These are phyloP conservation scores for Fraxinus latifolia DNA, from an alignment of 305 asterid genomes.

Conservation along the genomic window DNA sequence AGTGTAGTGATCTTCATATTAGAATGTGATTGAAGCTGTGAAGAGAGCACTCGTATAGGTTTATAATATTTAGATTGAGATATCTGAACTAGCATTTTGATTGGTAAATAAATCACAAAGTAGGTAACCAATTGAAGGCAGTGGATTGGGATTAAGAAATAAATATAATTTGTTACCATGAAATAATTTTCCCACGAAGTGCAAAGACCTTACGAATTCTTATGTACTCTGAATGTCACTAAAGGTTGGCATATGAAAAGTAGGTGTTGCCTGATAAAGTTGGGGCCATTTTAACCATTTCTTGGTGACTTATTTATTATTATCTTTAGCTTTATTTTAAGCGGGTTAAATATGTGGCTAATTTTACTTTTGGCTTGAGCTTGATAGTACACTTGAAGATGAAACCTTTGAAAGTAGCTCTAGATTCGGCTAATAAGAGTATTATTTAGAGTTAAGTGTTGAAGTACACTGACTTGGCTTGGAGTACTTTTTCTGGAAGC, in stretches of 20 bases:
- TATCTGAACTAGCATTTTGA: background rate
- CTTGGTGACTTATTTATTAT: background rate
- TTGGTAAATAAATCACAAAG: background rate
- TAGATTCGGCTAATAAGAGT: background rate
- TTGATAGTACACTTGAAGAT: background rate
- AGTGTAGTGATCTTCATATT: background rate
- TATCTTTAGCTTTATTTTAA: no score
- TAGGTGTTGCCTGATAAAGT: background rate
- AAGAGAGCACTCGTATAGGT: background rate
- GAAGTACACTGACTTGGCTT: background rate
- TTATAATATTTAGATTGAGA: no score
- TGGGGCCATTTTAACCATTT: background rate
- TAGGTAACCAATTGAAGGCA: background rate
- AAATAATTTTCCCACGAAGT: background rate
- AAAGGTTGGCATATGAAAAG: background rate
- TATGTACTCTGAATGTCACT: background rate
- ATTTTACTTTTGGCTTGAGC: background rate
- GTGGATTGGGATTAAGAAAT: background rate
- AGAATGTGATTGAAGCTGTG: background rate
- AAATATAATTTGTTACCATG: background rate
- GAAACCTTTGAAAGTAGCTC: background rate
- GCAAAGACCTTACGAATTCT: background rate
- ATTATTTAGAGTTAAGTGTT: background rate
- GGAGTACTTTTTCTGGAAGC: background rate
- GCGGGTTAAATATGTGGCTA: background rate